Evolutionary conservation across 139 green algal genomes (phyloP).

Genomic region (Dunaliella primolecta): DNA sequence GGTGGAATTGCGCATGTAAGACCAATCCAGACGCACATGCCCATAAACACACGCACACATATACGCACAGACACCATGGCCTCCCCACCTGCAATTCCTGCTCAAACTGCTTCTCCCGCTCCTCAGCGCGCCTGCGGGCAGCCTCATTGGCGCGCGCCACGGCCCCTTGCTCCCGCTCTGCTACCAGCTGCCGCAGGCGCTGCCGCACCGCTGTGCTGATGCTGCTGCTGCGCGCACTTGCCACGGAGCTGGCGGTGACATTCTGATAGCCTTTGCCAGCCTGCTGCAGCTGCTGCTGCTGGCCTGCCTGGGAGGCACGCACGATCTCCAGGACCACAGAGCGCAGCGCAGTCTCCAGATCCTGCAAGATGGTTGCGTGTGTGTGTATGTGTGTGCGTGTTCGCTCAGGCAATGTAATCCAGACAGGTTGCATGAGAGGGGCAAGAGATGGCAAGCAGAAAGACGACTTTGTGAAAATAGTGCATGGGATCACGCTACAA

Average conservation of each 20-base stretch:
- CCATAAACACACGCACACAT: not conserved
- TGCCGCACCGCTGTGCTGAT: constrained; percentile 2
- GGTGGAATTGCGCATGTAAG: no score
- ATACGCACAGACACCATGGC: not conserved
- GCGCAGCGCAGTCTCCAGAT: constrained; percentile 9
- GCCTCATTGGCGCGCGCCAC: not conserved
- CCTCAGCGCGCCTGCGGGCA: not conserved
- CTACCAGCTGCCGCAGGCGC: constrained; percentile 19
- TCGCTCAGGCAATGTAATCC: no score
- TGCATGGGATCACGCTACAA: no score
- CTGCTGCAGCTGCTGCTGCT: no score
- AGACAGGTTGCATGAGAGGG: no score
- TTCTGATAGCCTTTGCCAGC: no score
- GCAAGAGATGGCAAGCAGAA: no score
- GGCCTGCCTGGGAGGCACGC: not conserved
- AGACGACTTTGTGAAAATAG: no score
- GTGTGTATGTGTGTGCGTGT: no score
- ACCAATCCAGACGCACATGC: no score
- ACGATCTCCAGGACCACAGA: not conserved
- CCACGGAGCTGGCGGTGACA: no score
- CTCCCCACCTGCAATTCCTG: not conserved
- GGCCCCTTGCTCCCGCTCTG: constrained; percentile 3
- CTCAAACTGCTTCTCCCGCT: not conserved
- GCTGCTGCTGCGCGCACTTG: constrained; percentile 1
- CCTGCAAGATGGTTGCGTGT: no score